Evolutionary conservation across 768 basidiomycete genomes (phyloP), one percentile per base, ranked within the genome.

Genomic region (Ramaria rubella): DNA sequence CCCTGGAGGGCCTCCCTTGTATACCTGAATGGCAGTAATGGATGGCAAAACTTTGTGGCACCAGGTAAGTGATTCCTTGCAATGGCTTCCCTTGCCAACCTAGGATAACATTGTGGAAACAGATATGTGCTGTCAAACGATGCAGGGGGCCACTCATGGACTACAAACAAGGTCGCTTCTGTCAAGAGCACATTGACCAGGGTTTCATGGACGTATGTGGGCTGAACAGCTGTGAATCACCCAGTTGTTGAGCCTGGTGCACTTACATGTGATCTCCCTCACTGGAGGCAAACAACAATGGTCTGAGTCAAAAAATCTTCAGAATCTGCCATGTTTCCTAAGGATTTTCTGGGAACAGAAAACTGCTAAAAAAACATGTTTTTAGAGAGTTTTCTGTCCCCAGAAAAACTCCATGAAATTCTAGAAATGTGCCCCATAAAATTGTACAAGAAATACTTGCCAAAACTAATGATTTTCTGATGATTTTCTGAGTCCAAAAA

Each of bases 161-260:
- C 49, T 71, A 66, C 56, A 66, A 65, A 49, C 60, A 68, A 53
- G 68, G 68, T 1, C 62, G 67, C 4, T 71, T 71, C 57, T 71
- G 70, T 45, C 7, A 24, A 8, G 60, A 54, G 6, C 69, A 70
- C 55, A 19, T 59, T 5, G 42, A 62, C 5, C 46, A 65, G 4
- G 11, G 51, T 27, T 51, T 23, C 31, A 21, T 40, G 8, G 15
- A 52, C 17, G 52, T 62, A 6, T 68, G 68, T 54, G 66, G 66
- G 8, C 64, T 69, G 6, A 59, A 65, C 33, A 57, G 59, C 1
- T 69, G 68, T 55, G 57, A 59, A 2, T n/a, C 27, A 52, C 1
- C 57, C 55, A 6, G 55, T 63, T 3, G 53, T 31, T 8, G 17
- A 21, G 4, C 59, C 55, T 14, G 56, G 52, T 1, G 40, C 62